These are phyloP conservation scores for Citrullus amarus DNA, from an alignment of 306 rosid genomes.

Conservation along the genomic window DNA sequence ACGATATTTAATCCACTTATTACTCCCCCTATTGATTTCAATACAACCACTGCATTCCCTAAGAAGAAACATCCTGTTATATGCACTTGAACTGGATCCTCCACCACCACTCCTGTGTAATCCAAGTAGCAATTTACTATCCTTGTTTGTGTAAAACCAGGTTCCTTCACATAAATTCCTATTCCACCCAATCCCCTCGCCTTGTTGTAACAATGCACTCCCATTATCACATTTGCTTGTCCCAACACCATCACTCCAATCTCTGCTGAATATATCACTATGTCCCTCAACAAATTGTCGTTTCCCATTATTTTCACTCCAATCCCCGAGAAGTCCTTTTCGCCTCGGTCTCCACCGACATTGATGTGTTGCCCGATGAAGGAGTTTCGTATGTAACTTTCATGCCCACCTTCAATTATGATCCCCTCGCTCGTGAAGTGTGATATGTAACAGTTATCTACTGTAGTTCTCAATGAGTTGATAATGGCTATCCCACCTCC, in stretches of 20 bases:
- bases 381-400: slow-evolving; percentile 23
- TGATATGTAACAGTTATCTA: slow-evolving; percentile 34
- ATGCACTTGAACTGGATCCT: slow-evolving; percentile 33
- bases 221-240: slow-evolving; percentile 27
- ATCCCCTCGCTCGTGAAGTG: slow-evolving; percentile 23
- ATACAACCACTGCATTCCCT: slow-evolving; percentile 22
- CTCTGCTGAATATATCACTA: slow-evolving; percentile 27
- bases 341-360: slow-evolving; percentile 20
- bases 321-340: slow-evolving; percentile 23
- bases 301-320: slow-evolving; percentile 28
- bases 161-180: slow-evolving; percentile 20
- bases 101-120: slow-evolving; percentile 28
- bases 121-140: slow-evolving; percentile 25
- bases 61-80: slow-evolving; percentile 25
- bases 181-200: slow-evolving; percentile 26
- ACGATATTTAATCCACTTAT: slow-evolving; percentile 17
- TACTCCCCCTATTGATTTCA: slow-evolving; percentile 26
- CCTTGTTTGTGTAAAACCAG: slow-evolving; percentile 32
- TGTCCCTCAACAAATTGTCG: slow-evolving; percentile 22
- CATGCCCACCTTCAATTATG: slow-evolving; percentile 23
- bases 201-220: slow-evolving; percentile 35
- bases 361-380: slow-evolving; percentile 32
- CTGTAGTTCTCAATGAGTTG: slow-evolving; percentile 22
- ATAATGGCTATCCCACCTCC: slow-evolving; percentile 31
- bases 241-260: slow-evolving; percentile 27